Base-by-base conservation (phyloP, 768 basidiomycete genomes). In the Stropharia rugosoannulata region DNA sequence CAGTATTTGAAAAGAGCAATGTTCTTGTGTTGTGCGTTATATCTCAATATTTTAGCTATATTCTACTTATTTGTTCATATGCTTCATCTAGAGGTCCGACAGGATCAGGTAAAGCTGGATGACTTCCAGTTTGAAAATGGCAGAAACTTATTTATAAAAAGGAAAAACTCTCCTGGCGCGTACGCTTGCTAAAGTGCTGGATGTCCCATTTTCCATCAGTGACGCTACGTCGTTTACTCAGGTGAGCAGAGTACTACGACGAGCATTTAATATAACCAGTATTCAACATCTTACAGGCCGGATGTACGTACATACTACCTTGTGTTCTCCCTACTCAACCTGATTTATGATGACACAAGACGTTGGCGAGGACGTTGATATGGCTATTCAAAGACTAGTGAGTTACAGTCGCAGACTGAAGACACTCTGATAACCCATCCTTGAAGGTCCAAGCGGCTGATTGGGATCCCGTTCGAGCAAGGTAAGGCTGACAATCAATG, bases 171-270 rank as follows among this genome's bases (percentile, higher is more conserved):
- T 96, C 35, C 75, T 98, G 18, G 93, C 90, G n/a, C 83, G 83
- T 63, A 98, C 95, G 8, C 77, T 98, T n/a, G 95, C 95, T 11
- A 84, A 82, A 64, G 86, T 95, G 5, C 75, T 98, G 6, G 90
- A 97, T 66, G 94, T 98, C 0, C 96, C 96, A 1, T 98, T 97
- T 69, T 95, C 95, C 15, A 83, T 89, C 57, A 91, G 86, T 64
- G 95, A 98, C 64, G 96, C 95, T 18, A 98, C 95, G 16, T 84
- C 93, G 3, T 93, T 97, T 64, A 98, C 96, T 10, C 92, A 94
- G 75, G 91, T 89, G 51, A 52, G 56, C 25, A 42, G 25, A 32
- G 29, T 32, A 32, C 29, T 4, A 10, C 9, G 2, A 32, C 29
- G 29, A 10, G 1, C 5, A 7, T 10, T 32, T 7, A 32, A 32